Percentiles rank a stretch among this genome's conserved stretches.
These are phyloP conservation scores for Nicotiana benthamiana DNA, from an alignment of 257 asterid genomes.

Conservation along the genomic window DNA sequence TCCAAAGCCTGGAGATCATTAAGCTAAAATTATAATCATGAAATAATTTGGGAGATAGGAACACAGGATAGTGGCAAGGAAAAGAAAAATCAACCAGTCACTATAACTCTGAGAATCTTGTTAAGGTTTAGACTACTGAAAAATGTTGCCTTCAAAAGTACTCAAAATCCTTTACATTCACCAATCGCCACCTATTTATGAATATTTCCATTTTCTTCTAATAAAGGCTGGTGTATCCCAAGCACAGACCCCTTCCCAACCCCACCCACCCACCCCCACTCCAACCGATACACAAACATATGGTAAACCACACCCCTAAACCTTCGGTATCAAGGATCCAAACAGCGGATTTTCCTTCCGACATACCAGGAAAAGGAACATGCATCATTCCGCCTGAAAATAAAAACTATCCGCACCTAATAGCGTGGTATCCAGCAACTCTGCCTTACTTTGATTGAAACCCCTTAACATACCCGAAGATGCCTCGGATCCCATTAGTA, in stretches of 20 bases:
- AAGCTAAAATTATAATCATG: not conserved
- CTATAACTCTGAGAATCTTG: not conserved
- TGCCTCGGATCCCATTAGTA: not conserved
- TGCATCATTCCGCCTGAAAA: too few species aligned
- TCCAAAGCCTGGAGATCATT: slow-evolving; percentile 58
- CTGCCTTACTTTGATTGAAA: not conserved
- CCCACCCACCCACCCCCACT: too few species aligned
- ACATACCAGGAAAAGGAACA: too few species aligned
- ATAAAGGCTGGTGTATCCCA: not conserved
- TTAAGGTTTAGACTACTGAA: not conserved
- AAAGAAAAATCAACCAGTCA: not conserved
- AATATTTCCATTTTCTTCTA: not conserved
- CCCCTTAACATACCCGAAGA: not conserved
- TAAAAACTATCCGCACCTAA: not conserved
- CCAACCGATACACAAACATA: not conserved
- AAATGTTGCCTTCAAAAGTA: not conserved
- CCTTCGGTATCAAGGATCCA: not conserved
- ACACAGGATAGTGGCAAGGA: not conserved
- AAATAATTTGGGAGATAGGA: not conserved
- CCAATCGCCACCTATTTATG: not conserved
- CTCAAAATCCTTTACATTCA: not conserved
- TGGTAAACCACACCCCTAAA: not conserved
- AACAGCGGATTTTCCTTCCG: too few species aligned
- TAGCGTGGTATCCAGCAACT: not conserved
- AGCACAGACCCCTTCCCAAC: too few species aligned